These are phyloP conservation scores for Dactylellina haptotyla DNA, from an alignment of 2,329 filamentous ascomycete genomes.

Conservation along the genomic window DNA sequence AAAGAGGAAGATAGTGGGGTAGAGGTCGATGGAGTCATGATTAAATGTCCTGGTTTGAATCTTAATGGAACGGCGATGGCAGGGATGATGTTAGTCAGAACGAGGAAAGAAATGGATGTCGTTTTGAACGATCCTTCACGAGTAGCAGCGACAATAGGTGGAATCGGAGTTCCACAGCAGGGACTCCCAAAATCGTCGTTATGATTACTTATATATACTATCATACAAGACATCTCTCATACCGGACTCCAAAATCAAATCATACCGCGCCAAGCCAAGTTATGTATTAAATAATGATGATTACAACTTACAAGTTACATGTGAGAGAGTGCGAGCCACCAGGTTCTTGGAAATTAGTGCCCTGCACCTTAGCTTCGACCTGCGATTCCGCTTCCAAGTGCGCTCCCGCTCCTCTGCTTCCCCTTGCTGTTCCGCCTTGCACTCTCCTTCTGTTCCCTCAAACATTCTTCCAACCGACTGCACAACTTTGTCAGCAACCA, in stretches of 20 bases:
- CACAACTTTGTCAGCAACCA: conserved; percentile 74
- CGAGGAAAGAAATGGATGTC: conserved; percentile 42
- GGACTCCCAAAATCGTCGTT: background rate
- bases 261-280: too few relatives aligned
- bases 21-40: conserved; percentile 26
- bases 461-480: conserved; percentile 70
- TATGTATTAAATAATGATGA: conserved; percentile 6
- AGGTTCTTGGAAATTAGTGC: background rate
- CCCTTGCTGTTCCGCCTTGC: conserved; percentile 29
- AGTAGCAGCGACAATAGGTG: conserved; percentile 24
- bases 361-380: background rate
- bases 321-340: background rate
- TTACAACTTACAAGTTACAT: background rate
- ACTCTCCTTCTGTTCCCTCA: conserved; percentile 56
- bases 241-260: too few relatives aligned
- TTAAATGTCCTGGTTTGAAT: conserved; percentile 42
- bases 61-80: conserved; percentile 48
- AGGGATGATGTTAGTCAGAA: conserved; percentile 45
- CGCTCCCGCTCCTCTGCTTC: conserved; percentile 23
- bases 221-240: too few relatives aligned
- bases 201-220: background rate
- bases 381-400: background rate
- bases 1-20: conserved; percentile 27
- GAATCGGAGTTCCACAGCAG: conserved; percentile 34
- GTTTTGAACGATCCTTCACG: conserved; percentile 8